Evolutionary conservation across 2,329 filamentous ascomycete genomes (phyloP), one percentile per base, ranked within the genome.

Genomic region (Ophiostoma sp.): DNA sequence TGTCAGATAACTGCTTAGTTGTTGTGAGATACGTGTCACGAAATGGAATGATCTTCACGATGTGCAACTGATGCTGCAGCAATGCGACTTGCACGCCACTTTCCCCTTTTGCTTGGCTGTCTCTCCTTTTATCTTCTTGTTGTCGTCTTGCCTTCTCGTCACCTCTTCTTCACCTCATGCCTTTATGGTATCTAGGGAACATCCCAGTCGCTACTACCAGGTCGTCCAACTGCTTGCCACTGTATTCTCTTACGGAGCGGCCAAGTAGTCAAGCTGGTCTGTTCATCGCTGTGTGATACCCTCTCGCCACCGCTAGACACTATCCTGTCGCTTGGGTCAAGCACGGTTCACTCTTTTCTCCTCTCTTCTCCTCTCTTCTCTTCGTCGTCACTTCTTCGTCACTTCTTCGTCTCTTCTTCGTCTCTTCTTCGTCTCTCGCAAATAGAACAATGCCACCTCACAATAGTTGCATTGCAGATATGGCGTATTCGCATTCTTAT

Each of bases 11-110:
- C 27, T 27, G 27, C 27, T 27, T 27, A 27, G 27, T 27, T 27
- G 1, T 27, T 27, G 49, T 18, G 27, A 18, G 27, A n/a, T 55
- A 55, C 49, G 49, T 55, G 49, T 55, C 49, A 66, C 27, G 64
- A 66, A 27, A 66, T 66, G 65, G 42, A 65, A 68, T 52, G 67
- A 65, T 38, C 58, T 47, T 58, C 49, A 38, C 66, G 16, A 44
- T 67, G 66, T 67, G 55, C 55, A 63, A 36, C 58, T 63, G 38
- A 67, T 52, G 41, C 64, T 58, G 42, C 44, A 49, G 60, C 45
- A 41, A 44, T 47, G 42, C 27, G 45, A 45, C 65, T 55, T 55
- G 18, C 49, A 55, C 18, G 18, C 12, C 18, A 55, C 18, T 55
- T 52, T 52, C 5, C 47, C 9, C 16, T 18, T 18, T 27, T 18